Evolutionary conservation across 208 protist species (phyloP).

Genomic region (Leptomonas seymouri): DNA sequence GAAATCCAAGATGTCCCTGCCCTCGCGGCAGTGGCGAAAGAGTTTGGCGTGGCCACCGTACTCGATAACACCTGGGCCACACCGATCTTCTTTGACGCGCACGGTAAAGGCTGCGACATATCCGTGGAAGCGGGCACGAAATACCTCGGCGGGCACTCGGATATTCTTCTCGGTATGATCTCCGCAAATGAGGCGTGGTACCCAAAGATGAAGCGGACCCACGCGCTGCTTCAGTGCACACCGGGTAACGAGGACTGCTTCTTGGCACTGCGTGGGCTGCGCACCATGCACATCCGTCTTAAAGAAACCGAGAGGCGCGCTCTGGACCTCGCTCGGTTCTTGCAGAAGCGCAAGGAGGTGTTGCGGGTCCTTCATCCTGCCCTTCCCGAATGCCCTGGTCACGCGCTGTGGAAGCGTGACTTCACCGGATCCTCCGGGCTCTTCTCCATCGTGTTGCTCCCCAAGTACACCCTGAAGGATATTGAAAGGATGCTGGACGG

Average conservation of each 20-base stretch:
- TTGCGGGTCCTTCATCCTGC: slow-evolving; percentile 34
- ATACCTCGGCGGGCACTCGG: slow-evolving; percentile 41
- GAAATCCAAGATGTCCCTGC: slow-evolving; percentile 35
- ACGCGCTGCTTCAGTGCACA: slow-evolving; percentile 22
- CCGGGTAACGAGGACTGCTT: slow-evolving; percentile 40
- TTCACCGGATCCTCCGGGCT: slow-evolving; percentile 30
- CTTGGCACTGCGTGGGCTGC: slow-evolving; percentile 35
- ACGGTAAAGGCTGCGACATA: slow-evolving; percentile 38
- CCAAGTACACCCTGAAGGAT: slow-evolving; percentile 26
- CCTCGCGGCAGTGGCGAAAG: slow-evolving; percentile 22
- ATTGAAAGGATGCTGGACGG: slow-evolving; percentile 23
- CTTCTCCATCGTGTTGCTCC: slow-evolving; percentile 29
- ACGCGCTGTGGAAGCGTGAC: slow-evolving; percentile 42
- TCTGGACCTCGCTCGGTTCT: slow-evolving; percentile 21
- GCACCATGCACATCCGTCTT: slow-evolving; percentile 36
- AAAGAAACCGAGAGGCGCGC: slow-evolving; percentile 32
- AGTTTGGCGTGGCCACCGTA: slow-evolving; percentile 19
- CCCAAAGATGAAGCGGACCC: slow-evolving; percentile 24
- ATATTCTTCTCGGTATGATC: slow-evolving; percentile 36
- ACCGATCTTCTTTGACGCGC: slow-evolving; percentile 37
- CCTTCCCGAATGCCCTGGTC: slow-evolving; percentile 18
- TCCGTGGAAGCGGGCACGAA: slow-evolving; percentile 41
- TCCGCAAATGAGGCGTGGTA: slow-evolving; percentile 32
- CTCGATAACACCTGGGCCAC: slow-evolving; percentile 44
- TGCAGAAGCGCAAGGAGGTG: slow-evolving; percentile 25